Evolutionary conservation across 169 alveolate species (phyloP), one percentile per base, ranked within the genome.

Genomic region (Eimeria tenella): DNA sequence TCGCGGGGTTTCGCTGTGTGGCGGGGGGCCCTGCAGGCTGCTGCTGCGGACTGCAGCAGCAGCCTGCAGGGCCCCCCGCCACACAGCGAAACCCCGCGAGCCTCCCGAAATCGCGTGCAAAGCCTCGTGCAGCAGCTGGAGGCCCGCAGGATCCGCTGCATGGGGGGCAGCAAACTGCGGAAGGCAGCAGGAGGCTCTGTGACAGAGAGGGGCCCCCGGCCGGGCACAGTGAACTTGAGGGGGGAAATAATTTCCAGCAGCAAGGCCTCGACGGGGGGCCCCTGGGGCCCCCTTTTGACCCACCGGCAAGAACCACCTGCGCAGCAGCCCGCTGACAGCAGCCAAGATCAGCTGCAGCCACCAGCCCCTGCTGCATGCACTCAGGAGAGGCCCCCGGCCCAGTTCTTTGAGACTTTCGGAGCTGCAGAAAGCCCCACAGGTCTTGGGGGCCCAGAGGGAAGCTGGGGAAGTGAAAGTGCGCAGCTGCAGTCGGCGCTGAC

Each of bases 71-170:
- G 79, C 15, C 53, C 31, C 13, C 17, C 65, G 23, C 21, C 42
- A 19, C 53, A 23, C n/a, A 25, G 73, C 17, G 89, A n/a, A 52
- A 50, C 68, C 58, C 86, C 86, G 49, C 62, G 89, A 17, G 89
- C 65, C 68, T n/a, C 73, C 52, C 89, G 89, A 49, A 81, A 71
- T 73, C 70, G 23, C 53, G 89, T 81, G 73, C 68, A 81, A 71
- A 81, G 53, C 89, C 73, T 81, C 13, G 89, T 81, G 73, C 65
- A 81, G 68, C 73, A 56, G 73, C 73, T 81, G 23, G 89, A 81
- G 53, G 89, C 89, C 53, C 53, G 89, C 6, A 56, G 71, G 10
- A 56, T 81, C 21, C 89, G 89, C 73, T 7, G 73, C 23, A 56
- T 52, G 42, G 70, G 53, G 21, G 89, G 89, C 19, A 50, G 89